Conservation (phyloP, 495 filamentous ascomycete species). For the Penicillium herquei region DNA sequence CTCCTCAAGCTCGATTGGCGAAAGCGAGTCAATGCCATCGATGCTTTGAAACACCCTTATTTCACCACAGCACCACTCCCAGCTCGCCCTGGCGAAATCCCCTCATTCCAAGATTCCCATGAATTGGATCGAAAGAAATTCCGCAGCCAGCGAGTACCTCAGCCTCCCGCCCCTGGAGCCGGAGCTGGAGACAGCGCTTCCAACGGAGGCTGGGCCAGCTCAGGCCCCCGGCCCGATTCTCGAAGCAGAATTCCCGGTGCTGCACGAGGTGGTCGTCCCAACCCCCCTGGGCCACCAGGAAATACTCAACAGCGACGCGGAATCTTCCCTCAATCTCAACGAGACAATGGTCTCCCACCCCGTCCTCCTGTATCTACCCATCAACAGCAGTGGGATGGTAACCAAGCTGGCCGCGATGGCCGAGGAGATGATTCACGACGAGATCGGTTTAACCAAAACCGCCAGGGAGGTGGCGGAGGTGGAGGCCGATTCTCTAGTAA, state of each 20-base stretch:
- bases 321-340: slow-evolving; percentile 25
- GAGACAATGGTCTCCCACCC: slow-evolving; percentile 39
- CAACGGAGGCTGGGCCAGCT: slow-evolving; percentile 55
- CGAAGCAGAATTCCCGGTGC: slow-evolving; percentile 35
- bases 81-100: slow-evolving; percentile 75
- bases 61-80: slow-evolving; percentile 79
- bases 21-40: slow-evolving; percentile 86
- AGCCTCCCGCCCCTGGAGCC: slow-evolving; percentile 87
- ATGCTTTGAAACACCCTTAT: slow-evolving; percentile 90
- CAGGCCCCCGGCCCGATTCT: slow-evolving; percentile 31
- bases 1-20: slow-evolving; percentile 87
- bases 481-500: slow-evolving; percentile 26
- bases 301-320: slow-evolving; percentile 22
- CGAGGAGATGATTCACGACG: slow-evolving; percentile 32
- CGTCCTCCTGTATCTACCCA: slow-evolving; percentile 34
- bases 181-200: slow-evolving; percentile 78
- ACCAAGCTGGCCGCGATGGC: slow-evolving; percentile 27
- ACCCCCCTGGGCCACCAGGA: slow-evolving; percentile 21
- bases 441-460: slow-evolving; percentile 27
- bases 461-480: slow-evolving; percentile 13
- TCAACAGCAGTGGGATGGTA: slow-evolving; percentile 28
- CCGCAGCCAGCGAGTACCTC: slow-evolving; percentile 70
- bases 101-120: slow-evolving; percentile 89
- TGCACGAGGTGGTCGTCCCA: slow-evolving; percentile 26
- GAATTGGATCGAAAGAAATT: slow-evolving; percentile 90